Base-by-base conservation (phyloP, 257 asterid genomes). In the Handroanthus guayacan region DNA sequence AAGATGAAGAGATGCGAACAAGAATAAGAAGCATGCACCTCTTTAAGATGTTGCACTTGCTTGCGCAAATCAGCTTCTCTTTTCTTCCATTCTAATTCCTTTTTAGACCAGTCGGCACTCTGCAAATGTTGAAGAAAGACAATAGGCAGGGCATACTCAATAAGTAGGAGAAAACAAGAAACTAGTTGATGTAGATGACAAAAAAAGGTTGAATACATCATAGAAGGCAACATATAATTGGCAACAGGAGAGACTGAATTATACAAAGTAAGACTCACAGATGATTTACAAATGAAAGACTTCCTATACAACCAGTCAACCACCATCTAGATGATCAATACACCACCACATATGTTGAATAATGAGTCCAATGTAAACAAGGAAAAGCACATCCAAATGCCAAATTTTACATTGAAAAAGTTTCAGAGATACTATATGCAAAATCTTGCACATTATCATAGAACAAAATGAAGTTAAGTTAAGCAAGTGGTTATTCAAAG, bases 21-120 rank as follows among this genome's bases (percentile, higher is more conserved):
- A 34, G 47, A 80, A 25, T 62, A 75, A 38, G 44, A 78, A 64
- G 67, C 66, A 72, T 72, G 63, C 75, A 85, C 99, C 97, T 87
- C 87, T 77, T 70, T 78, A 25, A 89, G 91, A 64, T 76, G 72
- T 47, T 50, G 63, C 79, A 91, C 81, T 87, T 88, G 85, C 82
- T 56, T 64, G 71, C 44, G 62, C 82, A 95, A 74, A 75, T 83
- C 89, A 75, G 86, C 82, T 83, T 89, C 97, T 82, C 71, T 87
- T 81, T 84, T 88, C 88, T 80, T 85, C 94, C 92, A 95, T 56
- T 84, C 86, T n/a, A 54, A 71, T 86, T 90, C 95, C 83, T 87
- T 89, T 81, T 79, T 83, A 51, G 81, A 80, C 90, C 89, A 90
- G 5, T 86, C 89, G 14, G 75, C 81, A 34, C 76, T 80, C 97